These are phyloP conservation scores for Plasmodiophora brassicae DNA, from an alignment of 208 protist species.

Conservation along the genomic window DNA sequence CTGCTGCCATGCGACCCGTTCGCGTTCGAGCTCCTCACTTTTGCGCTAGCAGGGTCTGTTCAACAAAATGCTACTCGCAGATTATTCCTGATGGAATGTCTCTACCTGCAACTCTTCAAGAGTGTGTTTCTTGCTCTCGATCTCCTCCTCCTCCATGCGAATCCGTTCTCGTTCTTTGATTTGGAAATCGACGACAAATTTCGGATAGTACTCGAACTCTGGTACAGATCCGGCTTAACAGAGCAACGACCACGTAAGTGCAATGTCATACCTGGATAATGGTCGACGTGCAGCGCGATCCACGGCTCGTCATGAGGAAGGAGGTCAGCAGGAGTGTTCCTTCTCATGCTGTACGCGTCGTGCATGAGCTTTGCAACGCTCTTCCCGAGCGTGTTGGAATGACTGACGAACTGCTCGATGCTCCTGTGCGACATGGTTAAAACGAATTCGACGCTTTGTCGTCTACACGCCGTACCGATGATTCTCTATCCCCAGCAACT, in stretches of 20 bases:
- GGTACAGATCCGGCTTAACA: background rate
- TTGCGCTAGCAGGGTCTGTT: background rate
- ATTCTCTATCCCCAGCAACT: background rate
- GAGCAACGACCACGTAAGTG: background rate
- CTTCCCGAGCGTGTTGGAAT: background rate
- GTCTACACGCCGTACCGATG: no score
- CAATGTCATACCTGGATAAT: background rate
- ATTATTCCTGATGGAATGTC: background rate
- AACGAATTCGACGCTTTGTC: no score
- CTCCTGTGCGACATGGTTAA: background rate
- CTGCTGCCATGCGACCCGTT: background rate
- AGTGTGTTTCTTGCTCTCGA: background rate
- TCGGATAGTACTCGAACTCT: conserved; percentile 13
- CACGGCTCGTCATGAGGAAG: background rate
- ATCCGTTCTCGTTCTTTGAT: background rate
- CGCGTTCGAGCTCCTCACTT: background rate
- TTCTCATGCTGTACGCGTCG: background rate
- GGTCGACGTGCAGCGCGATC: background rate
- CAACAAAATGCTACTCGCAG: background rate
- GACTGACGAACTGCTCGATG: background rate
- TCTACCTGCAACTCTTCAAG: background rate
- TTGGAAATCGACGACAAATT: background rate
- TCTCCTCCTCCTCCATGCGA: background rate
- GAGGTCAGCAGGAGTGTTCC: background rate
- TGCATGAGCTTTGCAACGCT: background rate